Base-by-base conservation (phyloP, 805 yeast species). In the Allodekkera sacchari region DNA sequence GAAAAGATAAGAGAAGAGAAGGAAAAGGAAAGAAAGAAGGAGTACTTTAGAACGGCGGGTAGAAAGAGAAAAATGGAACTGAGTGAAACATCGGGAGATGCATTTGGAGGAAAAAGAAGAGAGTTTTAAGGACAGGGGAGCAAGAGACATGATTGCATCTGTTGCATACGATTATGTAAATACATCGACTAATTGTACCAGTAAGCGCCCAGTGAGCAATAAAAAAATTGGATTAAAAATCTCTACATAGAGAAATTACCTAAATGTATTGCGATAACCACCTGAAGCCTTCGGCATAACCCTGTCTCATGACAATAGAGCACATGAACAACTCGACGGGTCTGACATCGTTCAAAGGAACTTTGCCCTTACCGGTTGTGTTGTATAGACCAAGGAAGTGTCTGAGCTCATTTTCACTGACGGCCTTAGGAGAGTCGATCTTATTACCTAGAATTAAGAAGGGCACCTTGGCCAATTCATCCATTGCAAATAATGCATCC, bases 311-410 rank as follows among this genome's bases (percentile, higher is more conserved):
- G 35, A 88, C 96, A 44, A 92, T 95, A 18, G 96, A 85, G 63
- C 95, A 89, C 97, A 92, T 92, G 62, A 76, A 92, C 28, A 92
- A 76, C 66, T 92, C 99, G 36, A 89, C 77, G 31, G 99, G 97
- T 67, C 98, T 81, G 43, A 72, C 72, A 39, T 68, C 74, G 39
- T 77, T 80, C 39, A 74, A 57, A 29, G 77, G 74, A 42, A 74
- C 74, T 50, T 73, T 76, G 43, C 83, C 84, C 63, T 83, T 83
- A 47, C 97, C 97, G 26, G 96, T 92, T 44, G 96, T 87, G 48
- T 75, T 76, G 62, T 74, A 77, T 53, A 92, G 68, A 36, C 94
- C 94, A 48, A 92, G 69, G 35, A 94, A 92, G 37, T 83, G 77
- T 67, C 94, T 83, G 49, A 92, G 72, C 63, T 89, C 96, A 50